These are phyloP conservation scores for Mrakia blollopis DNA, from an alignment of 768 basidiomycete genomes.

Conservation along the genomic window DNA sequence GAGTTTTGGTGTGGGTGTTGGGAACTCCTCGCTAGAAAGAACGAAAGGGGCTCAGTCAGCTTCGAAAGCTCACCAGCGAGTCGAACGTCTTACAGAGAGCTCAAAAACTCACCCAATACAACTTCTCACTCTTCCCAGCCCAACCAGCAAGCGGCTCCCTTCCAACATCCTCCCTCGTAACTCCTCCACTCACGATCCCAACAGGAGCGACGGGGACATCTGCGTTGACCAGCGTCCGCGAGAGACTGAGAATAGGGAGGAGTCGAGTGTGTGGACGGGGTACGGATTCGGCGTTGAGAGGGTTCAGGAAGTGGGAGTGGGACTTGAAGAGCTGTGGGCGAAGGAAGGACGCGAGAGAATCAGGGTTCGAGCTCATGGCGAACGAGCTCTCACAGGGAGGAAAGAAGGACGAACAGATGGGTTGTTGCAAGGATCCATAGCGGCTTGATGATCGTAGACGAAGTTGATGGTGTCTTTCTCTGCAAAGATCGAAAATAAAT, in stretches of 20 bases:
- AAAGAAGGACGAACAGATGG: conserved; percentile 38
- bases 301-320: conserved; percentile 44
- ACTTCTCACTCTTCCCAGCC: conserved; percentile 42
- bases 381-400: not conserved
- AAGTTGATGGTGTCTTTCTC: conserved; percentile 38
- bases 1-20: conserved; percentile 42
- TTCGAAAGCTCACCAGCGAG: not conserved
- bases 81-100: not conserved
- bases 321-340: conserved; percentile 39
- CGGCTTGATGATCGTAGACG: conserved; percentile 40
- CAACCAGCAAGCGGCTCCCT: conserved; percentile 40
- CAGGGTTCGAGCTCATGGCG: not conserved
- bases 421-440: conserved; percentile 46
- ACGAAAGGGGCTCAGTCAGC: not conserved
- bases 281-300: conserved; percentile 39
- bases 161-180: conserved; percentile 42
- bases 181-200: conserved; percentile 38
- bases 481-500: not conserved
- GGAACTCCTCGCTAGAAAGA: conserved; percentile 42
- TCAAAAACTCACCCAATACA: conserved; percentile 41
- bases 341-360: not conserved
- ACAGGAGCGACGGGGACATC: conserved; percentile 46
- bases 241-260: conserved; percentile 44
- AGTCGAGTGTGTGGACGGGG: conserved; percentile 45
- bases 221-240: conserved; percentile 42